Evolutionary conservation across 2,329 filamentous ascomycete genomes (phyloP), one percentile per base, ranked within the genome.

Genomic region (Xenosphaeropsis pyriputrescens): DNA sequence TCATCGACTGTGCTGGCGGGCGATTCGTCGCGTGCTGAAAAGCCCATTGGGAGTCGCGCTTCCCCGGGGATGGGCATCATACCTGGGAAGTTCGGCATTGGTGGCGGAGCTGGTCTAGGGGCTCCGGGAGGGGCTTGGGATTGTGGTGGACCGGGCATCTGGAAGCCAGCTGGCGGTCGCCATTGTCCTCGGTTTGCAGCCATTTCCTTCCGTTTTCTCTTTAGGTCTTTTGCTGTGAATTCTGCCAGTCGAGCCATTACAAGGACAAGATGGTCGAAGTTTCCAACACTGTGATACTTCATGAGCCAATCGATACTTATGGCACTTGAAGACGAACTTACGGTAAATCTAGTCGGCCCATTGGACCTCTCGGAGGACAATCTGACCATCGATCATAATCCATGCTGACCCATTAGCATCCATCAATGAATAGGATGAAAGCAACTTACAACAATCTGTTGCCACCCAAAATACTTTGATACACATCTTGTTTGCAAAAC

Each of bases 401-500:
- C 65, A 89, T 76, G 35, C 49, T 45, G 33, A 32, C 32, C 32
- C 40, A 36, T 35, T 14, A 8, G n/a, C 6, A n/a, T 32, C 16
- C 11, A 26, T 26, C 8, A 35, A 31, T 22, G 31, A 16, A 8
- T 22, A 32, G 30, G 18, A 22, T 11, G 12, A 14, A 5, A 14
- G n/a, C 14, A 17, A 70, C 85, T 69, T 64, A 94, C 85, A 95
- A 79, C 34, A 93, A 64, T 43, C 71, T 71, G 32, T 89, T 88
- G 7, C 85, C 89, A 47, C 88, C 91, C 17, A 96, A 64, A 43
- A 95, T 74, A 53, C 84, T 86, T 56, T 95, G 89, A 48, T 89
- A 93, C 7, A 83, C 75, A 55, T 96, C 91, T 65, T 95, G 91
- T 57, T 94, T 93, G 49, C 74, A 79, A 55, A 88, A 95, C 83